Conservation (phyloP, 2,329 filamentous ascomycete species). For the Dactylonectria estremocensis region DNA sequence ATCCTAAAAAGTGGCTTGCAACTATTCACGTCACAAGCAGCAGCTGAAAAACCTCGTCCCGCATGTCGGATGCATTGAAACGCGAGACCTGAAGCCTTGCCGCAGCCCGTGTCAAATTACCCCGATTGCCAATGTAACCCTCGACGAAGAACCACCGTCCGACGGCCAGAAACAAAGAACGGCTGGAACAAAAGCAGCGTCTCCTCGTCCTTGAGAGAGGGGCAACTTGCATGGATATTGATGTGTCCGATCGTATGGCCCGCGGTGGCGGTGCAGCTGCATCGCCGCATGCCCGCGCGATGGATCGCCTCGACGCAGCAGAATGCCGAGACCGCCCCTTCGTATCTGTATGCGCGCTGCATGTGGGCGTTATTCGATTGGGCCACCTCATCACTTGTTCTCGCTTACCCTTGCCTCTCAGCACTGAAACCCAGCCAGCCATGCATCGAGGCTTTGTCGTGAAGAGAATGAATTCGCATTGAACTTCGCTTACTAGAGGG, state of each 20-base stretch:
- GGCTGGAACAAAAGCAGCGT: background rate
- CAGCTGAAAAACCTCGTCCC: background rate
- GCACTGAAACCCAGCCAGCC: background rate
- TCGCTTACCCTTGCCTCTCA: background rate
- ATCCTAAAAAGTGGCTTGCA: background rate
- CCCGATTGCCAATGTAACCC: background rate
- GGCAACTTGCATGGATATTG: background rate
- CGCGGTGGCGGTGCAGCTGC: conserved; percentile 24
- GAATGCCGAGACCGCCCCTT: conserved; percentile 6
- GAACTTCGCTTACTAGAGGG: conserved; percentile 32
- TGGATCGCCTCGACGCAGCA: background rate
- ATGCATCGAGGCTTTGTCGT: background rate
- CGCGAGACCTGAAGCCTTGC: background rate
- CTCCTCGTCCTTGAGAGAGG: background rate
- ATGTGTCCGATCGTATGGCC: conserved; percentile 5
- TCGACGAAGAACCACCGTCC: too few relatives aligned
- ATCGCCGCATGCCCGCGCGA: conserved; percentile 3
- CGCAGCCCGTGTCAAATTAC: background rate
- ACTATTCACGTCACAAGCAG: background rate
- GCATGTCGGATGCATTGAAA: background rate
- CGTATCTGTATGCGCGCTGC: conserved; percentile 10
- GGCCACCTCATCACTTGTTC: conserved; percentile 19
- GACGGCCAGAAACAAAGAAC: too few relatives aligned
- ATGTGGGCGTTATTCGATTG: background rate
- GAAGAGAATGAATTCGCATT: conserved; percentile 26